Evolutionary conservation across 805 yeast species (phyloP), one percentile per base, ranked within the genome.

Genomic region (Lachancea lanzarotensis): DNA sequence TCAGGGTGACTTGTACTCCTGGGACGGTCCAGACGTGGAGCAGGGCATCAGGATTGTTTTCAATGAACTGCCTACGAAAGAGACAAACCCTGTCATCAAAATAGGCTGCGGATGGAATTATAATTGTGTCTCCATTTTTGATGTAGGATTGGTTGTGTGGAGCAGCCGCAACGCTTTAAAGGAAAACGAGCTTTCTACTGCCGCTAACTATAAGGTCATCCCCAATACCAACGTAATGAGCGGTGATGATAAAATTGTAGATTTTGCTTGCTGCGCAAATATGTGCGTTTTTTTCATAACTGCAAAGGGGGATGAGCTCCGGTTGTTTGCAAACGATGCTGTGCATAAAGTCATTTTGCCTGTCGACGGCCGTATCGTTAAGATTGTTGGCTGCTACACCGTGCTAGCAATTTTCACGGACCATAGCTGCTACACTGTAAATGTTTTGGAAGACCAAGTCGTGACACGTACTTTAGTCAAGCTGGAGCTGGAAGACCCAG

Each of bases 101-200:
- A 71, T 79, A 9, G 69, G 71, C 11, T 81, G 86, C 15, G 93
- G 91, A 0, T 84, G 91, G 91, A 72, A 75, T 46, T 60, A 73
- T 13, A 74, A 77, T 42, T 75, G 77, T 35, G 76, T 76, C 17
- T 67, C 71, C 39, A 62, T 79, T 2, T 66, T 66, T 16, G 63
- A 65, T 6, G 64, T 72, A 38, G 88, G 90, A 0, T 58, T 84
- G 20, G 70, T 81, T 0, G 69, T 76, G 15, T 82, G 90, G 90
- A 69, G 66, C 35, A 43, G 55, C 51, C 60, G 74, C 36, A 54
- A 54, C 3, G 51, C 65, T 2, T 29, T 69, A 7, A 47, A 43
- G 17, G 55, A 63, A 39, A 65, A 61, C 22, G 59, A 64, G 11
- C 38, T 44, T 8, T 47, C 57, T 3, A 68, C 70, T 0, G 48